These are phyloP conservation scores for Spathaspora boniae DNA, from an alignment of 805 yeast species.

Conservation along the genomic window DNA sequence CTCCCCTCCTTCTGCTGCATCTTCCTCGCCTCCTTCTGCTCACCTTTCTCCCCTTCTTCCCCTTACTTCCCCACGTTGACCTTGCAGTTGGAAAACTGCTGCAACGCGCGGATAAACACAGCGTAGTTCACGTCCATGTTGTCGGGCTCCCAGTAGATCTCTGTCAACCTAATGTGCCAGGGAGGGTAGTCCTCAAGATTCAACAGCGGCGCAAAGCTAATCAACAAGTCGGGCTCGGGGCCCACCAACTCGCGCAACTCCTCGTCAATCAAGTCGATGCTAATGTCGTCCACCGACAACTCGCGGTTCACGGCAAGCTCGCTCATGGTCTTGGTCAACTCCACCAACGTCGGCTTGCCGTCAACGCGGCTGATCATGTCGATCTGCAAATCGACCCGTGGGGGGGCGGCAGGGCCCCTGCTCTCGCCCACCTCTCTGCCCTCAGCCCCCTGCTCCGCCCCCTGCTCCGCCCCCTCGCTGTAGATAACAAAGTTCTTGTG, in stretches of 20 bases:
- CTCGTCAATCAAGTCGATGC: conserved; percentile 70
- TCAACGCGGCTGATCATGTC: conserved; percentile 69
- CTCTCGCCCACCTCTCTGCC: no score
- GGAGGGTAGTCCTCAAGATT: conserved; percentile 96
- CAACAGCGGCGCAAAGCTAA: conserved; percentile 80
- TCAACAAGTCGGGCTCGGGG: conserved; percentile 85
- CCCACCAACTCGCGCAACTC: conserved; percentile 76
- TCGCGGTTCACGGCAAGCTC: conserved; percentile 64
- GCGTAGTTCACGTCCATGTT: conserved; percentile 77
- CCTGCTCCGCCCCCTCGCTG: conserved; percentile 23
- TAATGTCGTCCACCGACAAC: conserved; percentile 61
- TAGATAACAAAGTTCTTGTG: conserved; percentile 53
- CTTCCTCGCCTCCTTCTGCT: no score
- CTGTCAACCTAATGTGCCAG: conserved; percentile 92
- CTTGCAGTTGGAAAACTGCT: conserved; percentile 73
- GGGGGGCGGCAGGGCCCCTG: conserved; percentile 17
- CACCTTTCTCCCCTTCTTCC: not conserved
- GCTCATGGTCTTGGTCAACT: conserved; percentile 80
- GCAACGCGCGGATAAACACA: conserved; percentile 76
- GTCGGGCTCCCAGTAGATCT: conserved; percentile 87
- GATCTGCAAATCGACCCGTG: conserved; percentile 54
- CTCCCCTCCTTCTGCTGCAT: no score
- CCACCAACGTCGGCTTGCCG: conserved; percentile 88
- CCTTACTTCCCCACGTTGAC: conserved; percentile 79
- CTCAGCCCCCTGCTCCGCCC: conserved; percentile 23